These are phyloP conservation scores for Calonectria ilicicola DNA, from an alignment of 2,329 filamentous ascomycete species.

Conservation along the genomic window DNA sequence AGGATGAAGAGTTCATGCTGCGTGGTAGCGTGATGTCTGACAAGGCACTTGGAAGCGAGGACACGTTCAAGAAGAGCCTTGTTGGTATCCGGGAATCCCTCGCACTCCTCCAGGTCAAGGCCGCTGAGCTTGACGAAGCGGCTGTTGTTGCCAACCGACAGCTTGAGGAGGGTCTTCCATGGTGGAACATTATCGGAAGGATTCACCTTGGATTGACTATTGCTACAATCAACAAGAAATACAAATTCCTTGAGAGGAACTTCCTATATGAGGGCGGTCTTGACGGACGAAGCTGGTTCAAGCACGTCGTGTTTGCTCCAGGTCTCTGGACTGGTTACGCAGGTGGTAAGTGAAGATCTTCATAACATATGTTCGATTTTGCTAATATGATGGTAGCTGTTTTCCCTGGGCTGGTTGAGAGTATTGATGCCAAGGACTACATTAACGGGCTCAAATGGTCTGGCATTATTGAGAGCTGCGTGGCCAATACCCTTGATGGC, in stretches of 20 bases:
- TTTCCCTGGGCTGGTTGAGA: constrained; percentile 72
- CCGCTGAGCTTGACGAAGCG: constrained; percentile 58
- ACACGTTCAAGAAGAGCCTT: constrained; percentile 55
- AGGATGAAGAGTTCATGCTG: constrained; percentile 46
- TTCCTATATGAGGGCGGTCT: constrained; percentile 83
- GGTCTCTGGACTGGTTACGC: constrained; percentile 93
- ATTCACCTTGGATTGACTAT: constrained; percentile 73
- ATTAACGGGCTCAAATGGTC: constrained; percentile 70
- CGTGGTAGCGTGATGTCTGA: constrained; percentile 41
- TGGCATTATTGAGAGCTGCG: constrained; percentile 65
- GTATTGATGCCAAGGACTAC: constrained; percentile 70
- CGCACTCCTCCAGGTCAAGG: constrained; percentile 51
- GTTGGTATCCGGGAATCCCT: constrained; percentile 53
- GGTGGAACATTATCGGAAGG: constrained; percentile 82
- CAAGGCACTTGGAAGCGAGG: constrained; percentile 49
- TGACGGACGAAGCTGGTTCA: constrained; percentile 88
- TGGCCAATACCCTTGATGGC: constrained; percentile 59
- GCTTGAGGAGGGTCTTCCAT: constrained; percentile 70
- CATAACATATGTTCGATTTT: too few relatives aligned
- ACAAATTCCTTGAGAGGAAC: constrained; percentile 84
- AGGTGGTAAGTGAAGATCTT: constrained; percentile 66
- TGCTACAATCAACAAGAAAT: constrained; percentile 78
- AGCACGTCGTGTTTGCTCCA: constrained; percentile 93
- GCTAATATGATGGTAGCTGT: constrained; percentile 57
- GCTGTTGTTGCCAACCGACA: constrained; percentile 58